phyloP scores from a whole-genome alignment of 495 filamentous ascomycete species.

The Cenococcum geophilum region DNA sequence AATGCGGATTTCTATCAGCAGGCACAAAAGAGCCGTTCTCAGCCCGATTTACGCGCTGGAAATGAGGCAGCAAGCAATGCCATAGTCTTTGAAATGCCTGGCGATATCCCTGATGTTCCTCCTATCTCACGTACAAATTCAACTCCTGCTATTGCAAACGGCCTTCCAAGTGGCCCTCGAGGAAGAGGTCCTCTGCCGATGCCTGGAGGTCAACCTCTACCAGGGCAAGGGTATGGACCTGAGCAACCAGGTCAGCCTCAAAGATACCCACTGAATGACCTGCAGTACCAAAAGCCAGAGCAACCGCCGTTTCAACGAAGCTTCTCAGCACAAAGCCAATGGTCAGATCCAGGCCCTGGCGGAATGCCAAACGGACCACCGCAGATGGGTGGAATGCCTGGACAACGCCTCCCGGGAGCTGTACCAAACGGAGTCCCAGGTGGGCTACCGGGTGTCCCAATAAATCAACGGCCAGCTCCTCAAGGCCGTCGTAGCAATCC shows the following conservation, averaged over 20 bases:
- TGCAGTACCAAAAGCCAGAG: constrained; percentile 8
- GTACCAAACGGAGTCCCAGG: constrained; percentile 13
- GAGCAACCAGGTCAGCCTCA: constrained; percentile 10
- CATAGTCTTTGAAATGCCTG: constrained; percentile 64
- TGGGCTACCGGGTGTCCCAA: constrained; percentile 20
- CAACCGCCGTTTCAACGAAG: constrained; percentile 26
- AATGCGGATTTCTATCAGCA: constrained; percentile 38
- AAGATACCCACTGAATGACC: constrained; percentile 10
- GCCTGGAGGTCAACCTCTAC: constrained; percentile 10
- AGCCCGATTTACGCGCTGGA: constrained; percentile 54
- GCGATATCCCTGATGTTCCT: constrained; percentile 45
- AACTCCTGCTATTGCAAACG: constrained; percentile 19
- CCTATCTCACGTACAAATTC: constrained; percentile 41
- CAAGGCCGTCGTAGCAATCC: constrained; percentile 42
- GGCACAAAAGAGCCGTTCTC: constrained; percentile 53
- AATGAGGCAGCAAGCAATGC: constrained; percentile 37
- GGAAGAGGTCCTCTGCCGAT: constrained; percentile 27
- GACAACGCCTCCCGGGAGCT: constrained; percentile 21
- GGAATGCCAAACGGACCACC: constrained; percentile 20
- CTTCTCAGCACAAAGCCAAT: constrained; percentile 24
- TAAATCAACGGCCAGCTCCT: constrained; percentile 24
- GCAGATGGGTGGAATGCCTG: constrained; percentile 16
- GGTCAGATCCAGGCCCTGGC: constrained; percentile 32
- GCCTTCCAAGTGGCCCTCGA: constrained; percentile 33
- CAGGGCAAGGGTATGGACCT: constrained; percentile 14